Evolutionary conservation across 352 stramenopile genomes (phyloP).

Genomic region (Elongisporangium undulatum): DNA sequence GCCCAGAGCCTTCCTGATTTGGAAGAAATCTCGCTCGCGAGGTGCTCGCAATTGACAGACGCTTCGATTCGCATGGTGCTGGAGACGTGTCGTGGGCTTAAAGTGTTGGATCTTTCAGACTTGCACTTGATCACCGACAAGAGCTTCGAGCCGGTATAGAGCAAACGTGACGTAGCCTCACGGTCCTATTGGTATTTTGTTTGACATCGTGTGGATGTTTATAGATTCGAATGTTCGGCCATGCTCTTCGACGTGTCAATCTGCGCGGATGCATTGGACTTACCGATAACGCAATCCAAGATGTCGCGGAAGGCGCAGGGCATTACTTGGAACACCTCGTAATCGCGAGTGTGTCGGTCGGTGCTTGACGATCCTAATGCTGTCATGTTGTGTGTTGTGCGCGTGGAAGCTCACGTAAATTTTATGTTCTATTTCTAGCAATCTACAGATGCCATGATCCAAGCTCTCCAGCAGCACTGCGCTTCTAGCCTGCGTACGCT

Average conservation of each 20-base stretch:
- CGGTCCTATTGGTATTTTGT: constrained; percentile 1
- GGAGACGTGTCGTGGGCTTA: constrained; percentile 53
- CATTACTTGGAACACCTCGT: constrained; percentile 54
- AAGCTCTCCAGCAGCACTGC: constrained; percentile 48
- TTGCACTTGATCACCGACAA: constrained; percentile 63
- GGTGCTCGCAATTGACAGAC: constrained; percentile 69
- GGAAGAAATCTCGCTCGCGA: constrained; percentile 64
- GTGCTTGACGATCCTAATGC: constrained; percentile 4
- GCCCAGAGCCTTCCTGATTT: constrained; percentile 38
- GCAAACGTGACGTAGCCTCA: neutral
- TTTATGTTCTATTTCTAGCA: neutral
- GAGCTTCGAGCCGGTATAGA: constrained; percentile 50
- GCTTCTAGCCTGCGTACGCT: constrained; percentile 32
- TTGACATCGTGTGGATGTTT: neutral
- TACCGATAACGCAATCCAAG: constrained; percentile 50
- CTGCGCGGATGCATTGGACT: constrained; percentile 61
- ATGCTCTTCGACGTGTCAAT: constrained; percentile 45
- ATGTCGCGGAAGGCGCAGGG: constrained; percentile 53
- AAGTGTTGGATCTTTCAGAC: constrained; percentile 62
- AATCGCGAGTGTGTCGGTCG: constrained; percentile 75
- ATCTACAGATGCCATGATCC: constrained; percentile 44
- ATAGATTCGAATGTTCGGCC: constrained; percentile 42
- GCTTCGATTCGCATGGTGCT: constrained; percentile 34
- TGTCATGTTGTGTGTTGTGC: neutral
- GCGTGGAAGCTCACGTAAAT: neutral